Conservation (phyloP, 306 rosid species). For the Rosa multiflora region DNA sequence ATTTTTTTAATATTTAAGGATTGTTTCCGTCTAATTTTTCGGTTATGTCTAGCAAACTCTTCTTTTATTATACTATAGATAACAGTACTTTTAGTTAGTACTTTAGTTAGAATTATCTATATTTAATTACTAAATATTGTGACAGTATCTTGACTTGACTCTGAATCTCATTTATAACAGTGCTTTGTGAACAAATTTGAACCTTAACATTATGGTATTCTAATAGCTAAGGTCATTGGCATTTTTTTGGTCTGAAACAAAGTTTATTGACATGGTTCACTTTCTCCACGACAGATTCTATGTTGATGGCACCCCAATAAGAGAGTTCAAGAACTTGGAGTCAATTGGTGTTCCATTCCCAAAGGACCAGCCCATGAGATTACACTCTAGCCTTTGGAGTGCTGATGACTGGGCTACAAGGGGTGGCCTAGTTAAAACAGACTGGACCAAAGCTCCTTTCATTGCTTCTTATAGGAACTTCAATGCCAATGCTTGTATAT, state of each 20-base stretch:
- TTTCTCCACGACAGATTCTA: conserved; percentile 43
- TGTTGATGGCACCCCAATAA: conserved; percentile 67
- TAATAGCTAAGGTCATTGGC: neutral
- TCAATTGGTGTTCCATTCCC: conserved; percentile 60
- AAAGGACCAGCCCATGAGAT: conserved; percentile 63
- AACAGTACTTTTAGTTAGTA: too few species aligned
- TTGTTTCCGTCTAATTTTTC: too few species aligned
- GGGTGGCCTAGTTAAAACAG: conserved; percentile 73
- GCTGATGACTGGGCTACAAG: conserved; percentile 89
- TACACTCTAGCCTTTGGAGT: conserved; percentile 70
- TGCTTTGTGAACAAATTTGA: too few species aligned
- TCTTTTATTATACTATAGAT: too few species aligned
- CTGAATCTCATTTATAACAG: too few species aligned
- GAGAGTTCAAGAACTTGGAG: conserved; percentile 71
- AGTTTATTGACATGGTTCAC: neutral
- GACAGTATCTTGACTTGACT: too few species aligned
- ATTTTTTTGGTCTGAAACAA: too few species aligned
- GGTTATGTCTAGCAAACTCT: too few species aligned
- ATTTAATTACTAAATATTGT: too few species aligned
- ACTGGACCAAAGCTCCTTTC: conserved; percentile 71
- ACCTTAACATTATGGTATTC: neutral
- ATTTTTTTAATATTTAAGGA: too few species aligned
- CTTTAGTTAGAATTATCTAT: too few species aligned
- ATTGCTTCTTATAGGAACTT: conserved; percentile 64
- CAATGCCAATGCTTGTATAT: conserved; percentile 51